Percentiles rank a stretch among this genome's conserved stretches.
Evolutionary conservation across 2,329 filamentous ascomycete species (phyloP).

Genomic region (Trichothecium sympodiale): DNA sequence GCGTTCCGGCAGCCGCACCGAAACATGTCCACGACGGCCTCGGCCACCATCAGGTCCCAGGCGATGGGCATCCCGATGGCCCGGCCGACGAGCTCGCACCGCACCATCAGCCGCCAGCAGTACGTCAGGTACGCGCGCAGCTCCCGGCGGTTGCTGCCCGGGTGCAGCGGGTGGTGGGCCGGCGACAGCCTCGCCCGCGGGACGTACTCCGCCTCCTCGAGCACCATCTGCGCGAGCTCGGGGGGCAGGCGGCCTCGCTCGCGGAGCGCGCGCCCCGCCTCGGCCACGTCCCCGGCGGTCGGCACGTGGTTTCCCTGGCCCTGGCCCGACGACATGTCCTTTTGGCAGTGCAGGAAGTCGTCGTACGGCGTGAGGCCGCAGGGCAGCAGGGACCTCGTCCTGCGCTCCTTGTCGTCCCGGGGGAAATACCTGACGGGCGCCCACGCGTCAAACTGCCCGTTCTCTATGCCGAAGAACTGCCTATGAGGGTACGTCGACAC

Average conservation of each 20-base stretch:
- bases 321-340: background rate
- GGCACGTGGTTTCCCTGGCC: conserved; percentile 1
- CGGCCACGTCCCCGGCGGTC: conserved; percentile 1
- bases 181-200: conserved; percentile 5
- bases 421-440: background rate
- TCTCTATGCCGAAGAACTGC: conserved; percentile 10
- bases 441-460: conserved; percentile 5
- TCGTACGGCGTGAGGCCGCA: conserved; percentile 5
- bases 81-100: conserved; percentile 13
- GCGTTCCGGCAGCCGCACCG: too few species aligned
- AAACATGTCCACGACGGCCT: conserved; percentile 1
- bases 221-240: conserved; percentile 8
- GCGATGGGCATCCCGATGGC: conserved; percentile 8
- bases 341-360: conserved; percentile 4
- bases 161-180: conserved; percentile 10
- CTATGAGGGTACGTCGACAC: conserved; percentile 8
- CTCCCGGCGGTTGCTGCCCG: conserved; percentile 9
- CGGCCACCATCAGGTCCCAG: conserved; percentile 2
- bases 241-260: conserved; percentile 6
- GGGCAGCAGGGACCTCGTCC: conserved; percentile 2
- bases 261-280: conserved; percentile 4
- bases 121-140: conserved; percentile 14
- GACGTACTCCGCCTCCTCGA: conserved; percentile 6
- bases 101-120: conserved; percentile 15
- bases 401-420: background rate